Conservation (phyloP, 352 stramenopile genomes). For the Phytophthora sp. region DNA sequence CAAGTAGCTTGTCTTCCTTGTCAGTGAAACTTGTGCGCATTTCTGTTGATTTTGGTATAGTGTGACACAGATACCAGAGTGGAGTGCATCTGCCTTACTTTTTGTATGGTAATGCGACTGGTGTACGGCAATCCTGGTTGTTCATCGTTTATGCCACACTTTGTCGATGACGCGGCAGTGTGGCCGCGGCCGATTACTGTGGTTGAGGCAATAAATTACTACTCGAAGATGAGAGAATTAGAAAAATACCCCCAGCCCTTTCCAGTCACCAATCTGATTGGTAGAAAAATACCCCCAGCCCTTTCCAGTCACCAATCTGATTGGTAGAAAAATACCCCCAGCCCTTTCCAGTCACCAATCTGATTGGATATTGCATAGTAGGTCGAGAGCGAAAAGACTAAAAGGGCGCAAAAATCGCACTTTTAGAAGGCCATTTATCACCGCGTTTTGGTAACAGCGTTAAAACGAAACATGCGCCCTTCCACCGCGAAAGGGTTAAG, state of each 20-base stretch:
- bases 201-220: not conserved
- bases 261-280: not conserved
- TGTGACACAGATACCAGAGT: not conserved
- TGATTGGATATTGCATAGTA: not conserved
- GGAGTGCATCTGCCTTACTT: constrained; percentile 10
- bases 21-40: constrained; percentile 19
- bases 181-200: not conserved
- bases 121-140: not conserved
- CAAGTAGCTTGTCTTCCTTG: constrained; percentile 18
- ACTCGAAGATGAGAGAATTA: not conserved
- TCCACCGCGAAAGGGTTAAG: constrained; percentile 2
- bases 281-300: too few species aligned
- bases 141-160: not conserved
- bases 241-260: not conserved
- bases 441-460: not conserved
- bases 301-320: too few species aligned
- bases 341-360: too few species aligned
- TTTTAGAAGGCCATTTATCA: not conserved
- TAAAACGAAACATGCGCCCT: not conserved
- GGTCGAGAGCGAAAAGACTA: not conserved
- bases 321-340: too few species aligned
- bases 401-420: not conserved
- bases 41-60: not conserved
- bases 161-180: not conserved
- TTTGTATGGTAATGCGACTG: not conserved